phyloP scores from a whole-genome alignment of 768 basidiomycete genomes.

The Leucosporidium yakuticum region DNA sequence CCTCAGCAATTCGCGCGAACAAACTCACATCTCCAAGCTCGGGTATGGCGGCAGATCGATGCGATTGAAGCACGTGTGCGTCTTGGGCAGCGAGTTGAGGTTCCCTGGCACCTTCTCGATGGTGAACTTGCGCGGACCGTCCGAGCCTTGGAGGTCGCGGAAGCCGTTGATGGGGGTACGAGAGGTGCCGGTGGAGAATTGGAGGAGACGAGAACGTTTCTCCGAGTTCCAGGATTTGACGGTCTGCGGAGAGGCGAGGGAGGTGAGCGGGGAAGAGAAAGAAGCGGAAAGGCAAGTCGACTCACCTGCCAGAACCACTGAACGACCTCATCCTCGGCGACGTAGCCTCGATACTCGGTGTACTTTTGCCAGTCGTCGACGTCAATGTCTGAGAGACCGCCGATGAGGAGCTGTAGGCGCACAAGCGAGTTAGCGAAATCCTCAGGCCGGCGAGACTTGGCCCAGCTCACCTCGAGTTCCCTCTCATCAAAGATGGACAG shows the following conservation, averaged over 20 bases:
- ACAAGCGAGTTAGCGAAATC: not conserved
- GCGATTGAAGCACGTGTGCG: conserved; percentile 93
- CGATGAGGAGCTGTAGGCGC: conserved; percentile 63
- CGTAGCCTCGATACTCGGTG: conserved; percentile 92
- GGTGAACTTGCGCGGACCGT: conserved; percentile 92
- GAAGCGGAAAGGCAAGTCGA: not conserved
- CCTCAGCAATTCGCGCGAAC: too few relatives aligned
- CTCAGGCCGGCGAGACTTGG: not conserved
- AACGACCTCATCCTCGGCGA: conserved; percentile 85
- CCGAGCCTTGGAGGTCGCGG: conserved; percentile 95
- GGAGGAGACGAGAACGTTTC: conserved; percentile 87
- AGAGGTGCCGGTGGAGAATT: conserved; percentile 25
- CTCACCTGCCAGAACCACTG: conserved; percentile 86
- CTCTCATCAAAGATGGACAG: conserved; percentile 98
- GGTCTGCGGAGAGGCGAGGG: conserved; percentile 16
- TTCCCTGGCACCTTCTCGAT: conserved; percentile 96
- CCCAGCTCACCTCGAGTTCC: conserved; percentile 62
- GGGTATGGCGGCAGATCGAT: conserved; percentile 96
- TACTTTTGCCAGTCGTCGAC: conserved; percentile 90
- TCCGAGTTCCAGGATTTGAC: conserved; percentile 94
- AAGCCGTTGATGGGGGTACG: conserved; percentile 96
- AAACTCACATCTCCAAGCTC: conserved; percentile 24
- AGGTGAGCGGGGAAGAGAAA: too few relatives aligned
- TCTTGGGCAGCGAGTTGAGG: conserved; percentile 80
- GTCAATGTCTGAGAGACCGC: conserved; percentile 98